These are phyloP conservation scores for Tardiomyces depauwii DNA, from an alignment of 1,139 yeast species.

Conservation along the genomic window DNA sequence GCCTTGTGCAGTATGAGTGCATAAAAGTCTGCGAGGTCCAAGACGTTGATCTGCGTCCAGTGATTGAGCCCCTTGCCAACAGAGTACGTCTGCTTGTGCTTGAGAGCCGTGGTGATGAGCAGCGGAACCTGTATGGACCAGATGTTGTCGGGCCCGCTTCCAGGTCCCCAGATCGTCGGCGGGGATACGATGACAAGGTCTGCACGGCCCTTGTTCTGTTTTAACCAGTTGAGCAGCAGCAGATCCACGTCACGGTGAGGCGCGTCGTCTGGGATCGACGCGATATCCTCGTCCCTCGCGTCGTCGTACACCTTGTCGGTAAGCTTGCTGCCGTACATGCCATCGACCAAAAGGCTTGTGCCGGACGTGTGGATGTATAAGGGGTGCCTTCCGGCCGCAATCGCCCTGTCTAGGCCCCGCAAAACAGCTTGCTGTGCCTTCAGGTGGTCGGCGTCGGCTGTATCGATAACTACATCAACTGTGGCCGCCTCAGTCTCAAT, in stretches of 20 bases:
- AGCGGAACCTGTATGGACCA: conserved; percentile 29
- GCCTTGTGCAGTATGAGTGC: conserved; percentile 14
- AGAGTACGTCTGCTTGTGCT: conserved; percentile 23
- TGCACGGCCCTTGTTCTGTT: conserved; percentile 6
- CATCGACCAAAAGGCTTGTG: conserved; percentile 26
- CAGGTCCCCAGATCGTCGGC: conserved; percentile 25
- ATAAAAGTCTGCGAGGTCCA: conserved; percentile 30
- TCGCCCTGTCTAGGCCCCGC: conserved; percentile 9
- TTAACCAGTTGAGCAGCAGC: conserved; percentile 10
- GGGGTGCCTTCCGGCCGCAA: conserved; percentile 18
- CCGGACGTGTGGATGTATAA: conserved; percentile 34
- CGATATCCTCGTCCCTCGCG: conserved; percentile 23
- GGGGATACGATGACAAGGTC: conserved; percentile 13
- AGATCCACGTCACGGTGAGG: conserved; percentile 33
- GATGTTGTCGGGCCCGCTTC: conserved; percentile 28
- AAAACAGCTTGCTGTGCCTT: conserved; percentile 24
- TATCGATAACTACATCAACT: conserved; percentile 28
- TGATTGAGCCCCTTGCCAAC: conserved; percentile 27
- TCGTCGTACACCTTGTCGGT: conserved; percentile 26
- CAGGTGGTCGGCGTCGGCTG: conserved; percentile 31
- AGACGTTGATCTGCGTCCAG: conserved; percentile 32
- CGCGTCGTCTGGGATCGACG: conserved; percentile 22
- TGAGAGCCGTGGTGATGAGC: conserved; percentile 18
- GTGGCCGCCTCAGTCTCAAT: conserved; percentile 17
- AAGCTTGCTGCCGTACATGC: conserved; percentile 17